phyloP scores from a whole-genome alignment of 192 early-diverging fungal genomes.

The Coemansia sp. region DNA sequence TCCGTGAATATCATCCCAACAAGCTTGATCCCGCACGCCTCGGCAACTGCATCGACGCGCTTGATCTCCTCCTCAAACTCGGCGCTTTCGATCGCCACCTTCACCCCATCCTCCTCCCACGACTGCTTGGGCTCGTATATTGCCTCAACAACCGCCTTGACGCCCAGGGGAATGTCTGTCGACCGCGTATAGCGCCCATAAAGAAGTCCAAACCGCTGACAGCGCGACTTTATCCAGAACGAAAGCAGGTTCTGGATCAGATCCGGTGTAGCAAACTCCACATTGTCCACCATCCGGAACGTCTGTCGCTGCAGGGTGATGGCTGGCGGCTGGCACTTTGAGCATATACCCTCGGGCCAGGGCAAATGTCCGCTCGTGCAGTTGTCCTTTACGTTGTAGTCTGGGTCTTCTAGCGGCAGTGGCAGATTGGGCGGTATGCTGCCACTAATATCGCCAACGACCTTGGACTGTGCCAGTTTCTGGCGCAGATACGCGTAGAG shows the following conservation, averaged over 20 bases:
- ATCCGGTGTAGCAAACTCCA: constrained; percentile 82
- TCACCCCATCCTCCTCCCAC: constrained; percentile 70
- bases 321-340: constrained; percentile 95
- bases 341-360: constrained; percentile 95
- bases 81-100: constrained; percentile 58
- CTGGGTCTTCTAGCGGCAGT: constrained; percentile 84
- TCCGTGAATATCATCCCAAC: constrained; percentile 97
- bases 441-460: constrained; percentile 48
- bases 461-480: constrained; percentile 68
- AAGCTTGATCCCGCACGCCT: constrained; percentile 63
- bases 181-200: constrained; percentile 92
- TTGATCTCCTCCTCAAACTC: constrained; percentile 56
- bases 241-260: constrained; percentile 84
- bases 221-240: constrained; percentile 84
- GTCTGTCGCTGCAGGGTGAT: constrained; percentile 85
- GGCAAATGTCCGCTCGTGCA: constrained; percentile 82
- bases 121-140: constrained; percentile 95
- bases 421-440: constrained; percentile 55
- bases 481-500: constrained; percentile 90
- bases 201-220: constrained; percentile 91
- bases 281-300: constrained; percentile 95
- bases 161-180: constrained; percentile 87
- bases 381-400: constrained; percentile 73
- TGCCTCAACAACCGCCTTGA: constrained; percentile 92
- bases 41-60: constrained; percentile 62